These are phyloP conservation scores for Backusella morwellensis DNA, from an alignment of 192 early-diverging fungal genomes.

Conservation along the genomic window DNA sequence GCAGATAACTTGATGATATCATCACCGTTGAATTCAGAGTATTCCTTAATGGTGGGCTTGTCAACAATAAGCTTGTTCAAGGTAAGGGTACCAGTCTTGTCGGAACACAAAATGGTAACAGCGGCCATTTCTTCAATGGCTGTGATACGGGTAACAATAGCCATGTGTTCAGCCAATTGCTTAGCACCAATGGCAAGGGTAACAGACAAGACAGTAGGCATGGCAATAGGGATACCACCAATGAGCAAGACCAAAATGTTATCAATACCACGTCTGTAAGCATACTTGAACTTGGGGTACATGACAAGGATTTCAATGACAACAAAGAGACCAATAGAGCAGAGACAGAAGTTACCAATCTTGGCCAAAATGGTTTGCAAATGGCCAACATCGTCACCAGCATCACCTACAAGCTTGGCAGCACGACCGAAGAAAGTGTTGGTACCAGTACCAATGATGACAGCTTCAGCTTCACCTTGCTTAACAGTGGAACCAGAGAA, in stretches of 20 bases:
- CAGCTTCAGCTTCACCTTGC: too few relatives aligned
- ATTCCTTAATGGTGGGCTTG: constrained; percentile 63
- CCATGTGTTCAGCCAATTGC: constrained; percentile 69
- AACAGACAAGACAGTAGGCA: constrained; percentile 74
- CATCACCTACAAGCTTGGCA: constrained; percentile 58
- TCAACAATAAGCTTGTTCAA: constrained; percentile 78
- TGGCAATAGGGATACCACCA: constrained; percentile 78
- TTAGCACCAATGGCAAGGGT: constrained; percentile 50
- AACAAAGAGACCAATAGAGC: constrained; percentile 68
- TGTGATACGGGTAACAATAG: constrained; percentile 74
- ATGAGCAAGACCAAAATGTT: constrained; percentile 75
- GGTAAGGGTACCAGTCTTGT: constrained; percentile 95
- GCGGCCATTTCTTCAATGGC: constrained; percentile 77
- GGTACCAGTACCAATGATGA: too few relatives aligned
- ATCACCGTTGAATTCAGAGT: constrained; percentile 60
- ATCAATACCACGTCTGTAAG: constrained; percentile 74
- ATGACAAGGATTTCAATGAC: constrained; percentile 67
- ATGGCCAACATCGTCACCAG: constrained; percentile 70
- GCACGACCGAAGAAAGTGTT: too few relatives aligned
- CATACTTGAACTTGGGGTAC: constrained; percentile 64
- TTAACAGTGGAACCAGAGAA: too few relatives aligned
- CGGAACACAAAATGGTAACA: constrained; percentile 82
- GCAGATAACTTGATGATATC: constrained; percentile 65
- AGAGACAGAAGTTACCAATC: constrained; percentile 77
- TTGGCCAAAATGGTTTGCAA: constrained; percentile 70